A percentile compares a stretch with the other conserved stretches of the same genome.
phyloP scores from a whole-genome alignment of 306 rosid species.

The Vigna unguiculata region DNA sequence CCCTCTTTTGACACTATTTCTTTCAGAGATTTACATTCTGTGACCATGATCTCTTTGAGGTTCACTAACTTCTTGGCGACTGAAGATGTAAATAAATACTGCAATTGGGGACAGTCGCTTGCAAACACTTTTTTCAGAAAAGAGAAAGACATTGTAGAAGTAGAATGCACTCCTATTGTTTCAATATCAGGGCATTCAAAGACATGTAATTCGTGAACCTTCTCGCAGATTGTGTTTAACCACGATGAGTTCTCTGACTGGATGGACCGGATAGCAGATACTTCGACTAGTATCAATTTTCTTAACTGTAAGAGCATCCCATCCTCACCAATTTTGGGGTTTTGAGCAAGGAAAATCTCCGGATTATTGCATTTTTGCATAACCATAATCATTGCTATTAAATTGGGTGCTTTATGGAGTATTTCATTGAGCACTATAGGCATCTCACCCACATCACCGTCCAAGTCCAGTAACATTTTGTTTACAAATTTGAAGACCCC shows the following conservation, averaged over 20 bases:
- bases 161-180: too few species aligned
- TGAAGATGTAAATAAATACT: not conserved
- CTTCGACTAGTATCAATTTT: accelerated
- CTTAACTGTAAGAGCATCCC: not conserved
- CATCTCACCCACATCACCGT: not conserved
- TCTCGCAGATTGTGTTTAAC: not conserved
- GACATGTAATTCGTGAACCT: not conserved
- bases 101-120: not conserved
- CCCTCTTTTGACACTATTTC: not conserved
- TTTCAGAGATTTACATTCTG: not conserved
- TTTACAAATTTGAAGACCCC: not conserved
- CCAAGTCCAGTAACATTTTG: accelerated
- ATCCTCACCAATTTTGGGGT: not conserved
- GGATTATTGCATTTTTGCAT: not conserved
- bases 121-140: not conserved
- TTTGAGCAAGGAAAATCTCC: not conserved
- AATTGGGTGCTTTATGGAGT: not conserved
- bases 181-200: not conserved
- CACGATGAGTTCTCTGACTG: not conserved
- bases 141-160: not conserved
- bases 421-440: not conserved
- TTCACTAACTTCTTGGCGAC: not conserved
- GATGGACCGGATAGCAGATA: not conserved
- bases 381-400: not conserved
- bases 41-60: not conserved